These are phyloP conservation scores for Odontarrhena argentea DNA, from an alignment of 345 rosid genomes.

Conservation along the genomic window DNA sequence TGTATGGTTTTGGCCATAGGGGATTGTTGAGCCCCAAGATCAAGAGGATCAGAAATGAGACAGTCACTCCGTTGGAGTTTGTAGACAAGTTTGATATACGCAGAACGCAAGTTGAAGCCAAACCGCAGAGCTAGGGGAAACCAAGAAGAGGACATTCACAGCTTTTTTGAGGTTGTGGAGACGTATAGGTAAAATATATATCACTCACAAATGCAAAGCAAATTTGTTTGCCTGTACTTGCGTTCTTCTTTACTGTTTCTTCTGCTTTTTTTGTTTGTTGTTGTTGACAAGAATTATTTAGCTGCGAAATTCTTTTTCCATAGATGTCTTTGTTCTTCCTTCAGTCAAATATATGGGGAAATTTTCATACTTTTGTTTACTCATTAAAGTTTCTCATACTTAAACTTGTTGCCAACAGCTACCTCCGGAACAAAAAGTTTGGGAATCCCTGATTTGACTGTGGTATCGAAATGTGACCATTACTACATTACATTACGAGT, in stretches of 20 bases:
- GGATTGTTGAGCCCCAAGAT: conserved; percentile 96
- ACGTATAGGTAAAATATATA: conserved; percentile 40
- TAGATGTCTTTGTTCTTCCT: conserved; percentile 34
- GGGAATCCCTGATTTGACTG: neutral
- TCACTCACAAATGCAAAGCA: conserved; percentile 41
- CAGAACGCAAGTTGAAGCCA: conserved; percentile 41
- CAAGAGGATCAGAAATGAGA: conserved; percentile 87
- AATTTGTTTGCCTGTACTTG: conserved; percentile 43
- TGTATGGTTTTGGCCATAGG: conserved; percentile 86
- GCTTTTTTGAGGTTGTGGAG: conserved; percentile 18
- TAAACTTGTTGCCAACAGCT: conserved; percentile 20
- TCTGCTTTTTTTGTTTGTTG: conserved; percentile 19
- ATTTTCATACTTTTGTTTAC: conserved; percentile 25
- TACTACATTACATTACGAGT: conserved; percentile 4
- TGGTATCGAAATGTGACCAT: neutral
- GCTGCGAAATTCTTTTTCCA: conserved; percentile 33
- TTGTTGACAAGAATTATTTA: conserved; percentile 39
- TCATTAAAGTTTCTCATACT: neutral
- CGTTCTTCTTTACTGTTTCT: conserved; percentile 32
- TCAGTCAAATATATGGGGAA: conserved; percentile 40
- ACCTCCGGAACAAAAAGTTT: neutral
- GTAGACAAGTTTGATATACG: conserved; percentile 89
- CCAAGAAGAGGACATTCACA: conserved; percentile 23
- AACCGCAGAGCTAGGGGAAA: conserved; percentile 34
- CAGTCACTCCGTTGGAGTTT: conserved; percentile 66